Conservation (phyloP, 768 basidiomycete species). For the Leccinum subtestaceum region DNA sequence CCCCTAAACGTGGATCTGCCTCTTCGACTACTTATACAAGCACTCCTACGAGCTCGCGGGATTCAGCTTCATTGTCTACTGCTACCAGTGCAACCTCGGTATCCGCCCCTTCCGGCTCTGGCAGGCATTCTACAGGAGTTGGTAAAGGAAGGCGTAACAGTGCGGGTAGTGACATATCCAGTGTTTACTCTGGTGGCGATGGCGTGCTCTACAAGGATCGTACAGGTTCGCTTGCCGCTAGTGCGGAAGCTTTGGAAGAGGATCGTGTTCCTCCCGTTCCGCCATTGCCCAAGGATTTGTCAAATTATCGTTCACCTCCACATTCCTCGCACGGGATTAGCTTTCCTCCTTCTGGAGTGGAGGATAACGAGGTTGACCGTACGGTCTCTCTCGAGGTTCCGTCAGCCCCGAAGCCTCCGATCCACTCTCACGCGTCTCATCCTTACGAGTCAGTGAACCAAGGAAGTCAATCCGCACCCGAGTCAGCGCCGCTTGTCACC, state of each 20-base stretch:
- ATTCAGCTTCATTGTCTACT: slow-evolving; percentile 80
- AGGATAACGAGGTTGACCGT: slow-evolving; percentile 48
- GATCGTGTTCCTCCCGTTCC: slow-evolving; percentile 86
- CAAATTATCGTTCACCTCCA: slow-evolving; percentile 71
- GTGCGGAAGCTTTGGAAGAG: slow-evolving; percentile 60
- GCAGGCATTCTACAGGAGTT: slow-evolving; percentile 61
- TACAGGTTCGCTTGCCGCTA: slow-evolving; percentile 55
- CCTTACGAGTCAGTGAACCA: slow-evolving; percentile 39
- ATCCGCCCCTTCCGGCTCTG: slow-evolving; percentile 57
- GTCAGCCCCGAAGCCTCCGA: slow-evolving; percentile 22
- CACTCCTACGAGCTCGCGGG: slow-evolving; percentile 80
- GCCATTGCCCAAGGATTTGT: slow-evolving; percentile 86
- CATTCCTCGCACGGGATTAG: slow-evolving; percentile 52
- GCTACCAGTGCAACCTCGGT: slow-evolving; percentile 77
- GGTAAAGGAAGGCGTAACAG: slow-evolving; percentile 75
- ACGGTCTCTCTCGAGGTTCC: slow-evolving; percentile 54
- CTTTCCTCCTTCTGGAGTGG: slow-evolving; percentile 46
- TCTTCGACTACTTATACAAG: slow-evolving; percentile 85
- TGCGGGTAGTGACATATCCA: slow-evolving; percentile 82
- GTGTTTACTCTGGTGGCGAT: slow-evolving; percentile 64
- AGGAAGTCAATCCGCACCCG: slow-evolving; percentile 39
- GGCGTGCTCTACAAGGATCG: slow-evolving; percentile 64
- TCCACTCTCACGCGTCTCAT: slow-evolving; percentile 32
- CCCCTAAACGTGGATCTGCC: slow-evolving; percentile 84
- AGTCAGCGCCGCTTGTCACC: slow-evolving; percentile 45